Evolutionary conservation across 148 eudicot genomes (phyloP).

Genomic region (Cornus suecica): DNA sequence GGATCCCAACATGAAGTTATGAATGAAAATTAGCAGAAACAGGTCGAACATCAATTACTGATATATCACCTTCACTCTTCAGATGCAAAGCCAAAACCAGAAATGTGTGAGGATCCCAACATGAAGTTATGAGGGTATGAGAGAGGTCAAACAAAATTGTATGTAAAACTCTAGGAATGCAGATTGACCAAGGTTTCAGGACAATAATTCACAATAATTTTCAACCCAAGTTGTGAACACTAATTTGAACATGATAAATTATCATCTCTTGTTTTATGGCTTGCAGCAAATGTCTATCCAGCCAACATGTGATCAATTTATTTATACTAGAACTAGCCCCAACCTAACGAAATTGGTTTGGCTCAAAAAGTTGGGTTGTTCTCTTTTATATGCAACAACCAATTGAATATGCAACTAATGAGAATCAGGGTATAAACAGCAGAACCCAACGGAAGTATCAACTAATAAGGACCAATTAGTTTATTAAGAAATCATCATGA

Average conservation of each 20-base stretch:
- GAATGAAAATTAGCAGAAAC: constrained; percentile 76
- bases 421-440: too few species aligned
- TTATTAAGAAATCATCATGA: not conserved
- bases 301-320: not conserved
- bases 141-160: not conserved
- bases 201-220: constrained; percentile 1
- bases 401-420: not conserved
- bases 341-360: not conserved
- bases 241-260: not conserved
- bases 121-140: not conserved
- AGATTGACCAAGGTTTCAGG: not conserved
- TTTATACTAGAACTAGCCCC: not conserved
- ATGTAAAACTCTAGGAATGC: not conserved
- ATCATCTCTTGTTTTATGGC: not conserved
- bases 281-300: not conserved
- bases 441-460: not conserved
- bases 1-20: constrained; percentile 5
- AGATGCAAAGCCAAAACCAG: constrained; percentile 28
- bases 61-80: constrained; percentile 74
- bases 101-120: constrained; percentile 10
- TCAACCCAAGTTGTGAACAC: not conserved
- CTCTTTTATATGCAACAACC: not conserved
- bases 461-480: not conserved
- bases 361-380: not conserved
- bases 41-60: constrained; percentile 68